phyloP scores from a whole-genome alignment of 1,284 basidiomycete genomes.

The Ganoderma leucocontextum region DNA sequence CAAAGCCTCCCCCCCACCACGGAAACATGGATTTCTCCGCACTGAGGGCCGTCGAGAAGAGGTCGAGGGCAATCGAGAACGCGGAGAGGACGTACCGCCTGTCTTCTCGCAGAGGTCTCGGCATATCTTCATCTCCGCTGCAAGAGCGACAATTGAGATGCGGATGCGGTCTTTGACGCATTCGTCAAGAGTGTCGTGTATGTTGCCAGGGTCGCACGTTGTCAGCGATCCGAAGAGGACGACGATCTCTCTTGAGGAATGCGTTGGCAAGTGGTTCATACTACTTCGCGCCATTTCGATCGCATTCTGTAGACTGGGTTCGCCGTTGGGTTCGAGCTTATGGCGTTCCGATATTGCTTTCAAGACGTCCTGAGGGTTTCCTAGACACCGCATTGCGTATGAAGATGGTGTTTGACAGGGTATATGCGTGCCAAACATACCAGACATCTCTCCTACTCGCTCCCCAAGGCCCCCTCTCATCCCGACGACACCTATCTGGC shows the following conservation, averaged over 20 bases:
- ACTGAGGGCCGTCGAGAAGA: background rate
- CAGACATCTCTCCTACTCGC: conserved; percentile 88
- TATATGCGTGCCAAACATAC: conserved; percentile 51
- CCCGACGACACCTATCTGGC: conserved; percentile 94
- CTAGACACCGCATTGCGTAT: conserved; percentile 56
- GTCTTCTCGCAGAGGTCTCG: conserved; percentile 90
- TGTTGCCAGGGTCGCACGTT: conserved; percentile 96
- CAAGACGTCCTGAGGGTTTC: conserved; percentile 94
- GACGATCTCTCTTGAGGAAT: conserved; percentile 94
- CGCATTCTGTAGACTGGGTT: conserved; percentile 96
- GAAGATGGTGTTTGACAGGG: conserved; percentile 4
- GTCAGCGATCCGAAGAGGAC: conserved; percentile 95
- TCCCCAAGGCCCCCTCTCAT: conserved; percentile 92
- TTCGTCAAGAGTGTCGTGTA: conserved; percentile 89
- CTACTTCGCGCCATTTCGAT: conserved; percentile 94
- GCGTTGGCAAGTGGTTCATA: conserved; percentile 94
- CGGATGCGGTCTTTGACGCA: conserved; percentile 88
- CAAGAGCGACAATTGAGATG: conserved; percentile 91
- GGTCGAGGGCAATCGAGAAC: background rate
- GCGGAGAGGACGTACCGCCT: conserved; percentile 64
- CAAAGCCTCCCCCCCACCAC: too few species aligned
- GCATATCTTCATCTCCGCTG: conserved; percentile 98
- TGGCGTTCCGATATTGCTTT: conserved; percentile 87
- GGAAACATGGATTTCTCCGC: too few species aligned
- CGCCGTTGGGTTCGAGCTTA: conserved; percentile 89